These are phyloP conservation scores for Mrakiaceae sp. DNA, from an alignment of 1,284 basidiomycete genomes.

Conservation along the genomic window DNA sequence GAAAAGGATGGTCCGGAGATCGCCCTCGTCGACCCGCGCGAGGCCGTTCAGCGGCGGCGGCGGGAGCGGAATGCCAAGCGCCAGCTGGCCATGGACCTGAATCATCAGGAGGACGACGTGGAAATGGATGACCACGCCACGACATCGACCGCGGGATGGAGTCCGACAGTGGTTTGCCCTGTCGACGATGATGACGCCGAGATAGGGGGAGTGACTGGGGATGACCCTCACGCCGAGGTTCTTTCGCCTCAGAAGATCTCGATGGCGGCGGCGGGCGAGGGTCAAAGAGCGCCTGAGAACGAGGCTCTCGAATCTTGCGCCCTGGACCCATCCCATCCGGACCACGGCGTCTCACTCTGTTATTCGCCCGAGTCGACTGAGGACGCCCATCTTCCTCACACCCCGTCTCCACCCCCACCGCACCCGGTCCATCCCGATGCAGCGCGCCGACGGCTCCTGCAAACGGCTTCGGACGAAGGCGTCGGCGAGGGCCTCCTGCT, in stretches of 20 bases:
- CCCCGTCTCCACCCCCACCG: not conserved
- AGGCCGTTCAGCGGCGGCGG: not conserved
- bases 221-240: no score
- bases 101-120: not conserved
- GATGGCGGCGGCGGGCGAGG: no score
- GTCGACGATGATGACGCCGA: not conserved
- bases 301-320: not conserved
- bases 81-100: not conserved
- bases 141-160: not conserved
- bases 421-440: not conserved
- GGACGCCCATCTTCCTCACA: not conserved
- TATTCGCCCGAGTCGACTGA: not conserved
- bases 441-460: not conserved
- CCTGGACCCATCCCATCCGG: not conserved
- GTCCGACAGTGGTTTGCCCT: not conserved
- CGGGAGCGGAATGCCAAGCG: not conserved
- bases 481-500: not conserved
- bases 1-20: not conserved
- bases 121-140: not conserved
- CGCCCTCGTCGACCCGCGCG: not conserved
- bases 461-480: not conserved
- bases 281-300: not conserved
- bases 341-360: conserved; percentile 4
- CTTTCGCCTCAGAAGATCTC: no score
- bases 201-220: no score